Conservation (phyloP, 1,284 basidiomycete species). For the Moniliella sp. region DNA sequence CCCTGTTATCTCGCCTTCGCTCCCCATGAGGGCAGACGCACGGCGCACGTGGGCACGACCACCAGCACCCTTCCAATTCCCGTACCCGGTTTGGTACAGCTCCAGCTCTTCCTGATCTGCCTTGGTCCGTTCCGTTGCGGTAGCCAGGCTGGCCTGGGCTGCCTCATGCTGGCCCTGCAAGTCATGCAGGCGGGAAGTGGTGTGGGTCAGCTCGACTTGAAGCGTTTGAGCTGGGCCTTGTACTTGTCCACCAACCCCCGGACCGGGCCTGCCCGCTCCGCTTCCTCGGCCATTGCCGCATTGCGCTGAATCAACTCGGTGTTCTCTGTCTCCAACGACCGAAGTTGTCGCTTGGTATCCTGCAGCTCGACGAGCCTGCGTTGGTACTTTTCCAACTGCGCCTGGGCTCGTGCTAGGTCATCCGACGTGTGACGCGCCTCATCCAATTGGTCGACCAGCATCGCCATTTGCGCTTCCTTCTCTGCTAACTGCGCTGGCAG, state of each 20-base stretch:
- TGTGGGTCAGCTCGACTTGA: conserved; percentile 57
- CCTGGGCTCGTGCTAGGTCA: conserved; percentile 72
- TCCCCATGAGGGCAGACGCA: too few species aligned
- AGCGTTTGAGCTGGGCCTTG: conserved; percentile 64
- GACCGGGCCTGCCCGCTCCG: conserved; percentile 60
- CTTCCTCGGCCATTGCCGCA: conserved; percentile 68
- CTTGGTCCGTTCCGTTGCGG: conserved; percentile 42
- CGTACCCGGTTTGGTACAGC: conserved; percentile 67
- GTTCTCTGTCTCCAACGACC: conserved; percentile 76
- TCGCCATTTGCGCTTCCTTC: conserved; percentile 52
- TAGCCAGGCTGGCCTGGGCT: conserved; percentile 11
- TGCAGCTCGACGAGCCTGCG: conserved; percentile 87
- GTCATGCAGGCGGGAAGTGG: conserved; percentile 44
- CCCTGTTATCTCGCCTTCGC: neutral
- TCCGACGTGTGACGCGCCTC: conserved; percentile 61
- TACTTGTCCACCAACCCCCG: conserved; percentile 79
- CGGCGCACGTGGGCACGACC: too few species aligned
- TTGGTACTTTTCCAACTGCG: conserved; percentile 95
- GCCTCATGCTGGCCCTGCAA: conserved; percentile 13
- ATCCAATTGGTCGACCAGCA: conserved; percentile 75
- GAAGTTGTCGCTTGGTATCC: conserved; percentile 62
- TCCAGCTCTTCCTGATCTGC: conserved; percentile 67
- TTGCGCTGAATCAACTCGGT: conserved; percentile 73
- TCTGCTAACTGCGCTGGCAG: too few species aligned
- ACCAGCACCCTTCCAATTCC: conserved; percentile 50